phyloP scores from a whole-genome alignment of 169 alveolate genomes.

The Eimeria falciformis region DNA sequence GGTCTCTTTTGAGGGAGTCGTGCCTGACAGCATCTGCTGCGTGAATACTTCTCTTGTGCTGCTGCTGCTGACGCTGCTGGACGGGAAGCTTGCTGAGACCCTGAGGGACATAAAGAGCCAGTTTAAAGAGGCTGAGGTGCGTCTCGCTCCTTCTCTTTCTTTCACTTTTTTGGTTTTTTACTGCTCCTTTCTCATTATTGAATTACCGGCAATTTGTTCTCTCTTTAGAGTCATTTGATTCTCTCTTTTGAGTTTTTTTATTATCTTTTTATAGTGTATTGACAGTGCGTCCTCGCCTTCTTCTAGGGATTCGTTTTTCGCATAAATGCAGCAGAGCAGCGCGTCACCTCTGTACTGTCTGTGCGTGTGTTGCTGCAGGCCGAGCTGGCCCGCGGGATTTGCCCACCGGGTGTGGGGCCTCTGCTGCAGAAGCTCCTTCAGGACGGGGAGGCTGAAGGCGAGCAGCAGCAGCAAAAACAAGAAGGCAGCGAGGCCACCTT shows the following conservation, averaged over 20 bases:
- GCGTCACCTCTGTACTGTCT: too few relatives aligned
- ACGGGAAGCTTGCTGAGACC: constrained; percentile 50
- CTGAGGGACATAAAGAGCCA: background rate
- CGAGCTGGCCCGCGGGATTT: background rate
- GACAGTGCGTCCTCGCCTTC: too few relatives aligned
- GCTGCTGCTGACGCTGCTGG: constrained; percentile 56
- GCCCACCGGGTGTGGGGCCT: background rate
- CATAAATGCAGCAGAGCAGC: too few relatives aligned
- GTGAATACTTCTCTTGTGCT: constrained; percentile 47
- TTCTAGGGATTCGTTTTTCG: too few relatives aligned
- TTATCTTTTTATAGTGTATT: too few relatives aligned
- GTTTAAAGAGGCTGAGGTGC: constrained; percentile 37
- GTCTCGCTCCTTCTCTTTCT: background rate
- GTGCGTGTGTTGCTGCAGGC: constrained; percentile 3
- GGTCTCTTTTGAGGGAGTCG: constrained; percentile 47
- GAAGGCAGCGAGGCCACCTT: background rate
- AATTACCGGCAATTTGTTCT: background rate
- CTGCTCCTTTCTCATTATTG: background rate
- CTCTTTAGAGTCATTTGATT: background rate
- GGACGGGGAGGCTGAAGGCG: background rate
- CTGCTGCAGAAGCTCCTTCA: background rate
- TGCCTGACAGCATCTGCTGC: constrained; percentile 61
- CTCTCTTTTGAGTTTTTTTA: too few relatives aligned
- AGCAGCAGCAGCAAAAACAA: background rate
- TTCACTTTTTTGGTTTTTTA: background rate